Evolutionary conservation across 2,329 filamentous ascomycete species (phyloP).

Genomic region (Nannizziopsis arthrosporioides): DNA sequence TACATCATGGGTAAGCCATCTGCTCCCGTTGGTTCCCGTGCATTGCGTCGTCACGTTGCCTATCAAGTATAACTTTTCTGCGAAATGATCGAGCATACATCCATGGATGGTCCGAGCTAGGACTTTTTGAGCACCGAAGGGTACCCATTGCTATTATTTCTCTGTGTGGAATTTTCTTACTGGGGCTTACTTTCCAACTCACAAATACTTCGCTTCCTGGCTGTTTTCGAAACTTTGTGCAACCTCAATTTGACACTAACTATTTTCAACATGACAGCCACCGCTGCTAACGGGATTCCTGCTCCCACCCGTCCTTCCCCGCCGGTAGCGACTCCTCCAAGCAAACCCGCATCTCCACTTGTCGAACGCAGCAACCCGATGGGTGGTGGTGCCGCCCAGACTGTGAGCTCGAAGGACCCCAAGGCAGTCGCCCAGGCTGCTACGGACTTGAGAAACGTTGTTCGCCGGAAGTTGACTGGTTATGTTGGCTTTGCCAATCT

Average conservation of each 20-base stretch:
- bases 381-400: constrained; percentile 44
- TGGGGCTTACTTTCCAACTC: not conserved
- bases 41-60: not conserved
- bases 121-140: not conserved
- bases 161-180: not conserved
- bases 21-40: not conserved
- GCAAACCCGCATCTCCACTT: constrained; percentile 36
- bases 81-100: no score
- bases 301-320: constrained; percentile 25
- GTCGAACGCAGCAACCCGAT: constrained; percentile 49
- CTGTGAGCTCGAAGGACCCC: constrained; percentile 53
- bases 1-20: constrained; percentile 30
- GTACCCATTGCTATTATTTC: constrained; percentile 1
- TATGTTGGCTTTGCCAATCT: constrained; percentile 98
- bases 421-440: constrained; percentile 46
- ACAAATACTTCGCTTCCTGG: constrained; percentile 7
- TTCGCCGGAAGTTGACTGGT: constrained; percentile 93
- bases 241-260: constrained; percentile 9
- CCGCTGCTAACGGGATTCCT: constrained; percentile 22
- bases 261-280: constrained; percentile 14
- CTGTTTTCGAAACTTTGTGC: constrained; percentile 9
- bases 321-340: constrained; percentile 4
- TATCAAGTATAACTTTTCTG: no score
- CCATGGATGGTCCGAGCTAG: no score
- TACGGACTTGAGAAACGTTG: constrained; percentile 80